A percentile compares a stretch with the other conserved stretches of the same genome.
Evolutionary conservation across 139 green algal species (phyloP).

Genomic region (Auxenochlorella pyrenoidosa): DNA sequence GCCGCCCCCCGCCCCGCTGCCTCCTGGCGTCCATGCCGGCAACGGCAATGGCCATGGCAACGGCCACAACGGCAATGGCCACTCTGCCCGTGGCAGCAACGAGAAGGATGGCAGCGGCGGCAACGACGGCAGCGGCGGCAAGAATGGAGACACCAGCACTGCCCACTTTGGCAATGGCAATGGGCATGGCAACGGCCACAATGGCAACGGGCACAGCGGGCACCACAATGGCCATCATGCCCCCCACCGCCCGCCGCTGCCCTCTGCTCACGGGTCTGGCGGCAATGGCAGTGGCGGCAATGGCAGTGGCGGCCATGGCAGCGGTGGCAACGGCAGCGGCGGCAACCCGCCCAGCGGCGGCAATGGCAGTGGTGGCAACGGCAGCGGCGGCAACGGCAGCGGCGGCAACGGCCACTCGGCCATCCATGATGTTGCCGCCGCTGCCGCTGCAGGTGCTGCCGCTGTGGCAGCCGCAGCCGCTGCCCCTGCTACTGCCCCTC

Average conservation of each 20-base stretch:
- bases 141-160: slow-evolving; percentile 36
- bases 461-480: background rate
- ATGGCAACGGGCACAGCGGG: slow-evolving; percentile 29
- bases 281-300: background rate
- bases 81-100: slow-evolving; percentile 34
- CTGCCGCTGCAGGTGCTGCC: background rate
- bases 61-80: slow-evolving; percentile 31
- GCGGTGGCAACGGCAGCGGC: background rate
- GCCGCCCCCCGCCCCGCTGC: background rate
- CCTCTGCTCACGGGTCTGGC: background rate
- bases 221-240: background rate
- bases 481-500: background rate
- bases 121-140: background rate
- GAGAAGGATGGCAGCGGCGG: slow-evolving; percentile 31
- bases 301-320: background rate
- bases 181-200: slow-evolving; percentile 25
- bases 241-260: background rate
- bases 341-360: slow-evolving; percentile 12
- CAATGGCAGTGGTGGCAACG: slow-evolving; percentile 32
- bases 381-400: slow-evolving; percentile 14
- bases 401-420: slow-evolving; percentile 33
- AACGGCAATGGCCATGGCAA: slow-evolving; percentile 17
- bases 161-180: slow-evolving; percentile 43
- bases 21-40: slow-evolving; percentile 7
- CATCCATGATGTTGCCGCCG: background rate